A percentile compares a stretch with the other conserved stretches of the same genome.
Evolutionary conservation across 2,329 filamentous ascomycete species (phyloP).

Genomic region (Cladosporium colombiae): DNA sequence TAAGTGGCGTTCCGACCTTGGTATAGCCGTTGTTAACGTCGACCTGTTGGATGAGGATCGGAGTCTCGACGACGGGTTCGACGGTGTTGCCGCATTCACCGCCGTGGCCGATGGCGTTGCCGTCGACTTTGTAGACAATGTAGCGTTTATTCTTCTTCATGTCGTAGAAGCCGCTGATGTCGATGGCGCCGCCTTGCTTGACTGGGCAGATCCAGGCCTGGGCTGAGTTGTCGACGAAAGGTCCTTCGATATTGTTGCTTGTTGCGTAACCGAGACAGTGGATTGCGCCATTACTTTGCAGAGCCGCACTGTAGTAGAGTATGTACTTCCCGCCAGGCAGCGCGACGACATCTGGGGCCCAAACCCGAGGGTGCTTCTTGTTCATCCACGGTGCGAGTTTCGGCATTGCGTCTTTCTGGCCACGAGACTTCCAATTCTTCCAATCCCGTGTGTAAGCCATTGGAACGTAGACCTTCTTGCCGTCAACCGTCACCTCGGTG

Average conservation of each 20-base stretch:
- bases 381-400: constrained; percentile 51
- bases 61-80: constrained; percentile 29
- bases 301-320: constrained; percentile 33
- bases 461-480: constrained; percentile 48
- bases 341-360: constrained; percentile 60
- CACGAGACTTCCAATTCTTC: constrained; percentile 49
- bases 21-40: constrained; percentile 28
- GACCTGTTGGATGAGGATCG: constrained; percentile 36
- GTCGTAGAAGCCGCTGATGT: constrained; percentile 32
- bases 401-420: constrained; percentile 55
- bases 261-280: constrained; percentile 35
- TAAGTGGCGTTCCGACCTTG: constrained; percentile 26
- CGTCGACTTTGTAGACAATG: constrained; percentile 36
- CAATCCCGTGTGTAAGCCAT: constrained; percentile 53
- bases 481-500: constrained; percentile 45
- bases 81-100: constrained; percentile 32
- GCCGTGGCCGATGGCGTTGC: constrained; percentile 33
- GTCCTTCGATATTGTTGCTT: constrained; percentile 29
- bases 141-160: constrained; percentile 26
- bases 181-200: constrained; percentile 33
- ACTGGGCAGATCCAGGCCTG: constrained; percentile 33
- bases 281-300: constrained; percentile 19
- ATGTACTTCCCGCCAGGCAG: constrained; percentile 37
- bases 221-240: constrained; percentile 31
- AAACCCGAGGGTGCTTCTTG: constrained; percentile 52